phyloP scores from a whole-genome alignment of 176 grass and related monocot genomes.

The Bonia amplexicaulis region DNA sequence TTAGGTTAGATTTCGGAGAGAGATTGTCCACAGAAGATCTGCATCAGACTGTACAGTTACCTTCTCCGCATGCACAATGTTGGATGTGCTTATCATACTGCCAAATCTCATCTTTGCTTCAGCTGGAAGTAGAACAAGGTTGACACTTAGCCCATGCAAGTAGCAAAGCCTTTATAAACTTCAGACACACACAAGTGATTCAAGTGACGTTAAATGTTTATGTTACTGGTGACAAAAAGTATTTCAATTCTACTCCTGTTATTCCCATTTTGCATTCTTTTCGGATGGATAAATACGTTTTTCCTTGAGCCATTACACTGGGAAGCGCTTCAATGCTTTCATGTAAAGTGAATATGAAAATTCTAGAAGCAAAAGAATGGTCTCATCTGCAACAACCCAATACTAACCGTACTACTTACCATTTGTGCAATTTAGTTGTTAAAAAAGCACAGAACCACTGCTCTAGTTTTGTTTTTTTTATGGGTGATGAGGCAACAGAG shows the following conservation, averaged over 20 bases:
- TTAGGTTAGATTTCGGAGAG: slow-evolving; percentile 45
- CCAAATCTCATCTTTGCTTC: slow-evolving; percentile 68
- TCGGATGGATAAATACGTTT: background rate
- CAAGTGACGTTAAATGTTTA: background rate
- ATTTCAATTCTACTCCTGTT: background rate
- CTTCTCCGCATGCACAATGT: slow-evolving; percentile 50
- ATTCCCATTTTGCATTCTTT: background rate
- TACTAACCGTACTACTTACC: background rate
- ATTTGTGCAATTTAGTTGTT: background rate
- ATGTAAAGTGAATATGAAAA: background rate
- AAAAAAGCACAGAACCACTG: background rate
- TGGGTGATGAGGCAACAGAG: background rate
- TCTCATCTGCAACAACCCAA: background rate
- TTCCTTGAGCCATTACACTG: background rate
- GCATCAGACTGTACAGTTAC: slow-evolving; percentile 60
- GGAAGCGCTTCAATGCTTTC: background rate
- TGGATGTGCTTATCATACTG: slow-evolving; percentile 77
- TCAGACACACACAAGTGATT: background rate
- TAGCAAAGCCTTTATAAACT: background rate
- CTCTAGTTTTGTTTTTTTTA: background rate
- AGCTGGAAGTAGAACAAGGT: slow-evolving; percentile 20
- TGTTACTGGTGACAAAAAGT: background rate
- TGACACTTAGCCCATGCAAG: background rate
- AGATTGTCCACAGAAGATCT: slow-evolving; percentile 68
- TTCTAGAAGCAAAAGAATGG: background rate